Evolutionary conservation across 2,329 filamentous ascomycete species (phyloP), one percentile per base, ranked within the genome.

Genomic region (Cordyceps javanica): DNA sequence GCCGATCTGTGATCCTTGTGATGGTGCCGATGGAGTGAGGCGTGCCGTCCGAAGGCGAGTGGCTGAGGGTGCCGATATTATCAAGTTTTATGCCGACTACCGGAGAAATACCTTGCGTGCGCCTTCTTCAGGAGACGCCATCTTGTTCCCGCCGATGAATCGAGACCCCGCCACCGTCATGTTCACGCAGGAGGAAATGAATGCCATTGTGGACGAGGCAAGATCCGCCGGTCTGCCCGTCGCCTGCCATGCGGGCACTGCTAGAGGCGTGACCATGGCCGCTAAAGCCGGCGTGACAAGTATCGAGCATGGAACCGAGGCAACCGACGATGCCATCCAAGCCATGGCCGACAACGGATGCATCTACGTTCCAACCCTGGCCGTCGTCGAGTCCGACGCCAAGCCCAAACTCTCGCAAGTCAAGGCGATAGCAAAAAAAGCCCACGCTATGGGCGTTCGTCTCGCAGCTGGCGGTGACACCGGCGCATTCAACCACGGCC

Each of bases 401-500:
- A 59, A 60, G 9, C 60, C 67, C 1, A 61, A 60, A 4, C 66
- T 73, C 3, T 62, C 66, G 26, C 57, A 58, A 1, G 67, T 75
- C 26, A 67, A 77, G 39, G 67, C 63, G 2, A 71, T 75, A 28
- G 72, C 73, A 0, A 78, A 76, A 62, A 66, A 64, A 19, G 81
- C 78, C 0, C 73, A 71, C 57, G 72, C 79, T 5, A 55, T 66
- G 10, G 81, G 80, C 0, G 73, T 82, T 19, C 73, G 75, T 52
- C 61, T 83, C 10, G 80, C 79, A 0, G 73, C 74, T 10, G 81
- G 81, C 0, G 80, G 80, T 0, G 80, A 82, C 59, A 82, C 80
- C 0, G 80, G 81, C 1, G 74, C 78, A 0, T 77, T 80, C 58
- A 67, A 77, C 3, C 81, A 83, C 56, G 81, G 81, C 0, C 72